A percentile compares a stretch with the other conserved stretches of the same genome.
Evolutionary conservation across 2,329 filamentous ascomycete species (phyloP).

Genomic region (Delphinella strobiligena): DNA sequence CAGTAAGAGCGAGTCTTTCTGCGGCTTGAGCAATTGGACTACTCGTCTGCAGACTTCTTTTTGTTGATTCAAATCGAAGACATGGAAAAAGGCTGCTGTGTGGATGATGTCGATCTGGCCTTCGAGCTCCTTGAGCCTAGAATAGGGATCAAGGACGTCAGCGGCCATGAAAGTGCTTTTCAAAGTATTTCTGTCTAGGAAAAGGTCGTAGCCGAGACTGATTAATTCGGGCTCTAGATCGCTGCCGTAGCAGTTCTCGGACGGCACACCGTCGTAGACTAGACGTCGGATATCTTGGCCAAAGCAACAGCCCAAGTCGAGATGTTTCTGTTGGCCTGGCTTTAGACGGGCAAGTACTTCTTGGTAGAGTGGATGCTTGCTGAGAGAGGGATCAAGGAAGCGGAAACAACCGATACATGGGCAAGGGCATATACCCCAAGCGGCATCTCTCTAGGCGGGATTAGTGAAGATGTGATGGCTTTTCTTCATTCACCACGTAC

Average conservation of each 20-base stretch:
- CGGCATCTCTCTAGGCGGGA: background rate
- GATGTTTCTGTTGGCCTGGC: constrained; percentile 20
- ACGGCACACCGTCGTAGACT: constrained; percentile 24
- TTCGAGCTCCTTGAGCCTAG: background rate
- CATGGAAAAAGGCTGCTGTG: constrained; percentile 28
- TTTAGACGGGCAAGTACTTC: constrained; percentile 15
- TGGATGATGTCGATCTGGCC: constrained; percentile 21
- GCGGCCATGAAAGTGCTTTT: constrained; percentile 11
- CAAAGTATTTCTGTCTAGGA: constrained; percentile 24
- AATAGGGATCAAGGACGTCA: constrained; percentile 15
- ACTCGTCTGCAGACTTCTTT: background rate
- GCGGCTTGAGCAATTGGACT: background rate
- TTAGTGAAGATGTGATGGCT: background rate
- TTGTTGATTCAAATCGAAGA: constrained; percentile 27
- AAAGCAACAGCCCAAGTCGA: constrained; percentile 32
- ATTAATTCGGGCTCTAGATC: constrained; percentile 23
- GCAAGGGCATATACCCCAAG: constrained; percentile 19
- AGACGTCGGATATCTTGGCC: constrained; percentile 28
- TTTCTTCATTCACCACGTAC: no score
- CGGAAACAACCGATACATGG: constrained; percentile 33
- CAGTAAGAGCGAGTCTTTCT: background rate
- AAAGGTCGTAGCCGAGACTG: constrained; percentile 29
- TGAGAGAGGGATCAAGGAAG: constrained; percentile 30
- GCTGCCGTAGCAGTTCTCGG: constrained; percentile 19
- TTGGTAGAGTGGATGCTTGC: constrained; percentile 21